Percentiles rank a stretch among this genome's conserved stretches.
Evolutionary conservation across 352 stramenopile species (phyloP).

Genomic region (Phytophthora crassamura): DNA sequence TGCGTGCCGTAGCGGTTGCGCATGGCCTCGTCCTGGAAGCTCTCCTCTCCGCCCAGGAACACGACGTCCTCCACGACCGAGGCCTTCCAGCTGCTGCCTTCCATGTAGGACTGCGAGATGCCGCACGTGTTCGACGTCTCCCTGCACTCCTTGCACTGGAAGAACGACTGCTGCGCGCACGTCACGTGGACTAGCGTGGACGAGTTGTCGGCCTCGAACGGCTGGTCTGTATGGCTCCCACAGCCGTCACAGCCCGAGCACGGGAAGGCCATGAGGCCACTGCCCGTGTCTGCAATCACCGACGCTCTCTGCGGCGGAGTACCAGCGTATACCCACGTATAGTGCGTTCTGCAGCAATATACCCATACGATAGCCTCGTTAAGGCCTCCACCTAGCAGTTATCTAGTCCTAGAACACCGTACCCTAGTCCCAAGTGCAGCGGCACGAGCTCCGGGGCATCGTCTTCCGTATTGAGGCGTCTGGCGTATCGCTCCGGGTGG

Average conservation of each 20-base stretch:
- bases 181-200: conserved; percentile 77
- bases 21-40: conserved; percentile 53
- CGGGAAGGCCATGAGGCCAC: conserved; percentile 79
- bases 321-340: conserved; percentile 84
- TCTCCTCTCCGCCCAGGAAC: conserved; percentile 71
- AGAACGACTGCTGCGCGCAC: conserved; percentile 56
- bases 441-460: conserved; percentile 62
- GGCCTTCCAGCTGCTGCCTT: conserved; percentile 87
- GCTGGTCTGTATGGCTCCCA: conserved; percentile 77
- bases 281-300: conserved; percentile 87
- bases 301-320: conserved; percentile 82
- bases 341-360: conserved; percentile 66
- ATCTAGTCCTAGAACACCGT: conserved; percentile 1
- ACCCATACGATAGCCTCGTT: neutral
- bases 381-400: conserved; percentile 1
- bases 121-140: conserved; percentile 54
- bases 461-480: conserved; percentile 47
- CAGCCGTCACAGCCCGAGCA: conserved; percentile 79
- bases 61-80: conserved; percentile 84
- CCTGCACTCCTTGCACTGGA: conserved; percentile 65
- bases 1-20: conserved; percentile 71
- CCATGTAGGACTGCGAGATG: conserved; percentile 85
- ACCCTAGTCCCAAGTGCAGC: conserved; percentile 73
- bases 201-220: conserved; percentile 65
- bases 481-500: conserved; percentile 52